These are phyloP conservation scores for Baudoinia panamericana DNA, from an alignment of 495 filamentous ascomycete genomes.

Conservation along the genomic window DNA sequence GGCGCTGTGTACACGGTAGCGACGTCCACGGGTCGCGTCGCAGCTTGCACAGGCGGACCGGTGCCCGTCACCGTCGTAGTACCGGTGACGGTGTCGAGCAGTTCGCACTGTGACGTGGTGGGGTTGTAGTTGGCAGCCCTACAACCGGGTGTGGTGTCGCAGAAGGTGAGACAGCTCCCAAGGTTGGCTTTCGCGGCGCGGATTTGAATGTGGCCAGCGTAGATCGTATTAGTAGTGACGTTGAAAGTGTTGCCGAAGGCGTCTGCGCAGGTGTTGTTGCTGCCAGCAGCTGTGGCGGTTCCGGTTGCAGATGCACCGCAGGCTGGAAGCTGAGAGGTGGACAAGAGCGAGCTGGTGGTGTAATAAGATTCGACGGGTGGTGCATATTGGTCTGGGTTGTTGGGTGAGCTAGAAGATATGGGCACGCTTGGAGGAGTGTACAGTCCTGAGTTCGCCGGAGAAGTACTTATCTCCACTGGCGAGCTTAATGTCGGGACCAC, in stretches of 20 bases:
- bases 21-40: conserved; percentile 5
- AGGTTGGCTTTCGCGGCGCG: conserved; percentile 6
- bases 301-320: conserved; percentile 2
- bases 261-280: conserved; percentile 4
- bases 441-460: no score
- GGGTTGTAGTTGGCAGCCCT: conserved; percentile 13
- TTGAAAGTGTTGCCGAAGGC: conserved; percentile 14
- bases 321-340: conserved; percentile 1
- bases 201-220: conserved; percentile 2
- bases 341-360: not conserved
- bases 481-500: no score
- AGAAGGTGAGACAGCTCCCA: conserved; percentile 3
- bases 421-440: no score
- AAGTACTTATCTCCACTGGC: no score
- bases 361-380: not conserved
- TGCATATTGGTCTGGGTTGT: not conserved
- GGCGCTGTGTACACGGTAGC: conserved; percentile 7
- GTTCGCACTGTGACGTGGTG: conserved; percentile 3
- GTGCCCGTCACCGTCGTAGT: conserved; percentile 2
- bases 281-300: not conserved
- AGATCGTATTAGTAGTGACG: conserved; percentile 3
- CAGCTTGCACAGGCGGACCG: conserved; percentile 3
- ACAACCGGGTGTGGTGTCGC: conserved; percentile 7
- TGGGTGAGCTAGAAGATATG: not conserved
- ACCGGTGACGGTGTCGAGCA: conserved; percentile 2